These are phyloP conservation scores for Flaveria linearis DNA, from an alignment of 129 eudicot genomes.

Conservation along the genomic window DNA sequence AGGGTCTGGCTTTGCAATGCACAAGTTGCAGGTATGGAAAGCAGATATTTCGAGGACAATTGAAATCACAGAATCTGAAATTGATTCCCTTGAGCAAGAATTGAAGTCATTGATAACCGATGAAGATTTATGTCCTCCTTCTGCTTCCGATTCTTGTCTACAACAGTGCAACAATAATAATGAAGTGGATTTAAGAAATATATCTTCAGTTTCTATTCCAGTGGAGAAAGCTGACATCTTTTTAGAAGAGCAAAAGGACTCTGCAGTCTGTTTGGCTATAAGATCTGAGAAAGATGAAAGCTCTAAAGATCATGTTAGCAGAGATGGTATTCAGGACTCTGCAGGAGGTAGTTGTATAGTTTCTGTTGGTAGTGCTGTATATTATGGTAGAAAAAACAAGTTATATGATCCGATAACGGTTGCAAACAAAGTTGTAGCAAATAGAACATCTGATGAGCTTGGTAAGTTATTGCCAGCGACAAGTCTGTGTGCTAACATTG, in stretches of 20 bases:
- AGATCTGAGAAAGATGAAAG: conserved; percentile 35
- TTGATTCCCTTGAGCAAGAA: conserved; percentile 84
- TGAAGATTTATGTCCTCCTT: conserved; percentile 31
- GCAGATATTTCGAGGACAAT: conserved; percentile 63
- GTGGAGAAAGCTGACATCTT: conserved; percentile 29
- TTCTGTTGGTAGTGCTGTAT: conserved; percentile 12
- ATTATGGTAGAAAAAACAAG: conserved; percentile 20
- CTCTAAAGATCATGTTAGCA: conserved; percentile 25
- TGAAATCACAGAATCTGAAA: conserved; percentile 80
- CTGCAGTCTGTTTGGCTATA: conserved; percentile 16
- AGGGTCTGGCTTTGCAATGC: conserved; percentile 57
- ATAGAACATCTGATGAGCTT: conserved; percentile 47
- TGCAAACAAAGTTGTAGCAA: conserved; percentile 58
- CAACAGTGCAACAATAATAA: conserved; percentile 29
- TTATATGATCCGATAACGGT: conserved; percentile 41
- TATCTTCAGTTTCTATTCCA: conserved; percentile 38
- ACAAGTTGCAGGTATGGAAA: conserved; percentile 71
- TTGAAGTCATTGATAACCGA: conserved; percentile 52
- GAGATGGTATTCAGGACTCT: conserved; percentile 28
- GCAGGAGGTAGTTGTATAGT: conserved; percentile 13
- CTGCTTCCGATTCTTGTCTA: conserved; percentile 42
- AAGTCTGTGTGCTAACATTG: conserved; percentile 19
- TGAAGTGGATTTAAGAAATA: conserved; percentile 40
- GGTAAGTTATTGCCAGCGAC: conserved; percentile 53
- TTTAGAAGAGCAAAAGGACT: conserved; percentile 31